Evolutionary conservation across 129 eudicot species (phyloP).

Genomic region (carrot (Daucus carota)): DH1_v3.0 NC_030388.2:1626501-1627000

Average conservation of each 20-base stretch:
- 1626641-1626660: background rate
- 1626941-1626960: too few species aligned
- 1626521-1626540: background rate
- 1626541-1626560: background rate
- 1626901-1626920: too few species aligned
- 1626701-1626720: conserved; percentile 81
- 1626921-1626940: too few species aligned
- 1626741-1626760: conserved; percentile 93
- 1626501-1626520: background rate
- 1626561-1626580: background rate
- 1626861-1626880: conserved; percentile 5
- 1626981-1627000: too few species aligned
- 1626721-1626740: conserved; percentile 83
- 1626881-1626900: background rate
- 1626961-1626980: too few species aligned
- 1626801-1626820: conserved; percentile 89
- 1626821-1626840: conserved; percentile 91
- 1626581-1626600: background rate
- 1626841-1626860: conserved; percentile 36
- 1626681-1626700: background rate
- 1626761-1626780: conserved; percentile 88
- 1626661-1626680: background rate
- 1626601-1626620: background rate
- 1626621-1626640: background rate
- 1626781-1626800: conserved; percentile 81